Evolutionary conservation across 2,329 filamentous ascomycete genomes (phyloP).

Genomic region (Parafenestella ontariensis): DNA sequence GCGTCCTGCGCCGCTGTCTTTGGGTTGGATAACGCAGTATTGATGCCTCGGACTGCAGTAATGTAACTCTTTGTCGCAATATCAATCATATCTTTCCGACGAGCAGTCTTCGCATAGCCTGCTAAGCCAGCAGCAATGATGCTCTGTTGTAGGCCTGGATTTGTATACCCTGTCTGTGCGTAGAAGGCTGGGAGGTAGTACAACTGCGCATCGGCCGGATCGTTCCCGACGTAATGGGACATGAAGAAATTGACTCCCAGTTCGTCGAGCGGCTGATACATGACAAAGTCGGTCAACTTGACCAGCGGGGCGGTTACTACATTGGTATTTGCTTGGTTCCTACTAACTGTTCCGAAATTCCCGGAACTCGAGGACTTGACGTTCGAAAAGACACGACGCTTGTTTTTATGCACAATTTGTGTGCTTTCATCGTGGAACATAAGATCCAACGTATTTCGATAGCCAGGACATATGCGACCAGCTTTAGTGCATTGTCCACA

Average conservation of each 20-base stretch:
- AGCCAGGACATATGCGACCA: constrained; percentile 35
- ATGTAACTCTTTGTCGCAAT: constrained; percentile 29
- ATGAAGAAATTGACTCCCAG: constrained; percentile 40
- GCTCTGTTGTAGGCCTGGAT: constrained; percentile 21
- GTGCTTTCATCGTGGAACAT: constrained; percentile 39
- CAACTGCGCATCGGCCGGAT: constrained; percentile 29
- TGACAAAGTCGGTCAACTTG: constrained; percentile 24
- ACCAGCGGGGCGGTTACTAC: constrained; percentile 6
- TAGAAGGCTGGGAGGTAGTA: constrained; percentile 34
- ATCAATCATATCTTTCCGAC: constrained; percentile 19
- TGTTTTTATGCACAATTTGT: constrained; percentile 26
- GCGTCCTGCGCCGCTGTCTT: constrained; percentile 21
- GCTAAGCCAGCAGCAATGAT: constrained; percentile 36
- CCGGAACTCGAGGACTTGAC: neutral
- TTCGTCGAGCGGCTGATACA: constrained; percentile 33
- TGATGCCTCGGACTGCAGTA: constrained; percentile 30
- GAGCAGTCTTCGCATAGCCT: constrained; percentile 26
- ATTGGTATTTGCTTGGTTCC: neutral
- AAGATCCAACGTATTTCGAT: constrained; percentile 34
- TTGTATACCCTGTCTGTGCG: constrained; percentile 17
- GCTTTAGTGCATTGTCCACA: constrained; percentile 38
- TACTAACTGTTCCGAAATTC: neutral
- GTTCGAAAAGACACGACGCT: neutral
- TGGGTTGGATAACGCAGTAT: constrained; percentile 21
- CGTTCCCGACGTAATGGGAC: constrained; percentile 32